phyloP scores from a whole-genome alignment of 108 stramenopile species.

The Cyclotella kingstonii region DNA sequence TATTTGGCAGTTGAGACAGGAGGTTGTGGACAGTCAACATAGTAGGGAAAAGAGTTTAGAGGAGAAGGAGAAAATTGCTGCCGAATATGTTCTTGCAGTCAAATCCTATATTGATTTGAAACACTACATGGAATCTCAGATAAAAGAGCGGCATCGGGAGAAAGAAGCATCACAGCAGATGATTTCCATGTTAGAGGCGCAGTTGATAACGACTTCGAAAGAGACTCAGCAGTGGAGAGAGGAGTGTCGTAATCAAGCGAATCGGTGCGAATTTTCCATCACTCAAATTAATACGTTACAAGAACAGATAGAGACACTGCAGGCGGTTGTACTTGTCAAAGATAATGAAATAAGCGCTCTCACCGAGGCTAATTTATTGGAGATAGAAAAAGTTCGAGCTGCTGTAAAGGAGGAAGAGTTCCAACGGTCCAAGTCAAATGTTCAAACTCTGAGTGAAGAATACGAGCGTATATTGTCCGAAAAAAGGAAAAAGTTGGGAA shows the following conservation, averaged over 20 bases:
- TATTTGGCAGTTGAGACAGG: neutral
- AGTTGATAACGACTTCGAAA: slow-evolving; percentile 10
- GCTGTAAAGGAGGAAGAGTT: slow-evolving; percentile 25
- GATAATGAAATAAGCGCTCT: slow-evolving; percentile 1
- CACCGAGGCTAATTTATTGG: neutral
- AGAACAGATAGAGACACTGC: slow-evolving; percentile 12
- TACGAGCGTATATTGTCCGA: slow-evolving; percentile 20
- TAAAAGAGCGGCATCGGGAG: neutral
- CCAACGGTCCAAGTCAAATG: slow-evolving; percentile 10
- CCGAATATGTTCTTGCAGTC: slow-evolving; percentile 28
- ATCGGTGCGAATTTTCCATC: slow-evolving; percentile 10
- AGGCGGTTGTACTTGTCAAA: neutral
- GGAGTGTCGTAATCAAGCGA: slow-evolving; percentile 20
- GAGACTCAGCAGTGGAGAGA: slow-evolving; percentile 20
- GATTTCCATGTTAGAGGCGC: neutral
- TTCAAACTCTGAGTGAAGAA: slow-evolving; percentile 35
- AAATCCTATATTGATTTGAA: slow-evolving; percentile 20
- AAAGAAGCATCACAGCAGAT: slow-evolving; percentile 1
- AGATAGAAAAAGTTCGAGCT: slow-evolving; percentile 1
- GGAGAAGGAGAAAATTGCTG: slow-evolving; percentile 25
- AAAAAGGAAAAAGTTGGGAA: slow-evolving; percentile 27
- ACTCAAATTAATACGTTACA: slow-evolving; percentile 16
- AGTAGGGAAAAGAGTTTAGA: slow-evolving; percentile 12
- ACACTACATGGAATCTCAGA: slow-evolving; percentile 3
- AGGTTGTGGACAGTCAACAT: neutral